These are phyloP conservation scores for Ajuga reptans DNA, from an alignment of 305 asterid species.

Conservation along the genomic window DNA sequence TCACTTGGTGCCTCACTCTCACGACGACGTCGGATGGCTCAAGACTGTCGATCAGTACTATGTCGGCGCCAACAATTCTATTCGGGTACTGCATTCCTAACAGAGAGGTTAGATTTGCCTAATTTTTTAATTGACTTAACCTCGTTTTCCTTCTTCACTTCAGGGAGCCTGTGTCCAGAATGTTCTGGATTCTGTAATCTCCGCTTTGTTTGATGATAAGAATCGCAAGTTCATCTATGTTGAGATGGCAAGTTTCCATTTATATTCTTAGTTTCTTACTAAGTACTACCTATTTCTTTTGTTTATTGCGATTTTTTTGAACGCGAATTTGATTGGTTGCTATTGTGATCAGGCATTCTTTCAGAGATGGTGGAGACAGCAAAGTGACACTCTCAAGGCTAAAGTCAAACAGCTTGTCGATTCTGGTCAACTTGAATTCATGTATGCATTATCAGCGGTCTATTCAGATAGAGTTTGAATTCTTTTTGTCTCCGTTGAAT, in stretches of 20 bases:
- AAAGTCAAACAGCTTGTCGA: slow-evolving; percentile 59
- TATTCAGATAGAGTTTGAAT: background rate
- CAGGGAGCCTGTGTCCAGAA: slow-evolving; percentile 86
- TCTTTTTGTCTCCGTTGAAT: background rate
- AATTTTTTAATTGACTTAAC: background rate
- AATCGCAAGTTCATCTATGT: slow-evolving; percentile 72
- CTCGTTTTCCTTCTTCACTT: background rate
- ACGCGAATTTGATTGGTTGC: background rate
- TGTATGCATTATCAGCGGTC: slow-evolving; percentile 27
- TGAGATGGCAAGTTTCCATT: slow-evolving; percentile 46
- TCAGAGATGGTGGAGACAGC: slow-evolving; percentile 86
- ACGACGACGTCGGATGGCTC: slow-evolving; percentile 98
- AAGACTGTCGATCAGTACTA: slow-evolving; percentile 97
- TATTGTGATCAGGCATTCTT: slow-evolving; percentile 53
- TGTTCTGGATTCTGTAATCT: slow-evolving; percentile 65
- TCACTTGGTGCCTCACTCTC: slow-evolving; percentile 91
- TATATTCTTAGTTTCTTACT: background rate
- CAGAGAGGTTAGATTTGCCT: background rate
- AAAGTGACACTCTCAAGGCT: slow-evolving; percentile 45
- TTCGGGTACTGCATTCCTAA: slow-evolving; percentile 42
- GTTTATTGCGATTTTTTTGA: background rate
- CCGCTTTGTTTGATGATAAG: slow-evolving; percentile 57
- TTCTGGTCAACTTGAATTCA: slow-evolving; percentile 83
- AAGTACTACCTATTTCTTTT: background rate
- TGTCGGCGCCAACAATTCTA: slow-evolving; percentile 84